A percentile compares a stretch with the other conserved stretches of the same genome.
Evolutionary conservation across 1,139 yeast species (phyloP).

Genomic region (Zygoascus meyerae): DNA sequence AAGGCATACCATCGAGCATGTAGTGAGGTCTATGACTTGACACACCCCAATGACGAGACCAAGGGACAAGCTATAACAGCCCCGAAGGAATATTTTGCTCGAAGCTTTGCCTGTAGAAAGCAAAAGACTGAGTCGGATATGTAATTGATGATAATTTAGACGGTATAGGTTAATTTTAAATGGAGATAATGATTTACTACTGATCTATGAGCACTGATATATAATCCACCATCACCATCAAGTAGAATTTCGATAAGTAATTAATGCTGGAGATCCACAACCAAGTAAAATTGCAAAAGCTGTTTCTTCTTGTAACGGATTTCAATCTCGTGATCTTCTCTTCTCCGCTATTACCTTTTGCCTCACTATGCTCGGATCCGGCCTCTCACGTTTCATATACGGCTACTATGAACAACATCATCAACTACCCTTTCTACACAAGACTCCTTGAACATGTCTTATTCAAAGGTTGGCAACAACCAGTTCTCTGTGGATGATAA

Average conservation of each 20-base stretch:
- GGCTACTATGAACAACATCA: neutral
- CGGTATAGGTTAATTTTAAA: too few relatives aligned
- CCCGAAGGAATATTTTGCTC: slow-evolving; percentile 83
- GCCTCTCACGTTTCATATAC: neutral
- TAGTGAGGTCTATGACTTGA: slow-evolving; percentile 77
- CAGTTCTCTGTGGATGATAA: slow-evolving; percentile 19
- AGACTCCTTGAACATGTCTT: slow-evolving; percentile 16
- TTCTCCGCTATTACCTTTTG: too few relatives aligned
- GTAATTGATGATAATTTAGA: too few relatives aligned
- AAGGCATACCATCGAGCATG: slow-evolving; percentile 78
- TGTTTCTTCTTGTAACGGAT: too few relatives aligned
- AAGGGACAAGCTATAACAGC: slow-evolving; percentile 56
- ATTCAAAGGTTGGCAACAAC: slow-evolving; percentile 17
- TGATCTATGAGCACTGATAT: too few relatives aligned
- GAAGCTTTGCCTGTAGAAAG: slow-evolving; percentile 28
- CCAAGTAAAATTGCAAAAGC: too few relatives aligned
- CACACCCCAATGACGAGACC: slow-evolving; percentile 46
- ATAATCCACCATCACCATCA: too few relatives aligned
- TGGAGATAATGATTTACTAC: too few relatives aligned
- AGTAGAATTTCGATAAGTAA: too few relatives aligned
- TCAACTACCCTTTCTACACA: neutral
- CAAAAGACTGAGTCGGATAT: neutral
- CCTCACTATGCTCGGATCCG: too few relatives aligned
- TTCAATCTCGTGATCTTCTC: too few relatives aligned
- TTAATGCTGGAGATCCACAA: too few relatives aligned